Evolutionary conservation across 345 rosid species (phyloP).

Genomic region (Linum usitatissimum): DNA sequence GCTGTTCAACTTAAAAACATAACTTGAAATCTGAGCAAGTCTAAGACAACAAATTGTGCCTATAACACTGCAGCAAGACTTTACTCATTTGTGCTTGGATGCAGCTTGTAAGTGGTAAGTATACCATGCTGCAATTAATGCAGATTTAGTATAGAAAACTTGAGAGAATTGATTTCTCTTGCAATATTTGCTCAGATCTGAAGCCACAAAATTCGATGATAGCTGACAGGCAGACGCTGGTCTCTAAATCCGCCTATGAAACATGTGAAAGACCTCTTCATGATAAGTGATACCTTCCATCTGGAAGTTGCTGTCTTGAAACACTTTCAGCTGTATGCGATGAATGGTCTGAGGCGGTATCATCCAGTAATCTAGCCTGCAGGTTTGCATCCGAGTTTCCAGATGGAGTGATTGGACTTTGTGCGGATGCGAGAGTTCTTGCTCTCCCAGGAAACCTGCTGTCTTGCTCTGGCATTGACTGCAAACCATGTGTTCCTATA

Average conservation of each 20-base stretch:
- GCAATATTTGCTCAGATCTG: not conserved
- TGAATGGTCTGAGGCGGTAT: slow-evolving; percentile 27
- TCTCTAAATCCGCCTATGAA: slow-evolving; percentile 6
- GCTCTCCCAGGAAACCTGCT: slow-evolving; percentile 75
- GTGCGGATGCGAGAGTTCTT: slow-evolving; percentile 50
- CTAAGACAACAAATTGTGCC: not conserved
- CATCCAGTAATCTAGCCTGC: slow-evolving; percentile 72
- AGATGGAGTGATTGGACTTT: slow-evolving; percentile 29
- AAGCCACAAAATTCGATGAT: too few relatives aligned
- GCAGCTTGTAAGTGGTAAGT: not conserved
- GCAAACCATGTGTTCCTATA: slow-evolving; percentile 7
- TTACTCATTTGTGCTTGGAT: not conserved
- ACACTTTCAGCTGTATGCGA: slow-evolving; percentile 28
- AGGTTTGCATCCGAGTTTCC: slow-evolving; percentile 57
- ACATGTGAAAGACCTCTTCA: slow-evolving; percentile 11
- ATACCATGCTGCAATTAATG: not conserved
- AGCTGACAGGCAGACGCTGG: not conserved
- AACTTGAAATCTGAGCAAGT: not conserved
- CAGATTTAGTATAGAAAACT: not conserved
- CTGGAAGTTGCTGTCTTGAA: slow-evolving; percentile 26
- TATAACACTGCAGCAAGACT: not conserved
- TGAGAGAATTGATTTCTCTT: not conserved
- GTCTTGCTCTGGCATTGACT: slow-evolving; percentile 45
- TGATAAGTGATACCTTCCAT: slow-evolving; percentile 39
- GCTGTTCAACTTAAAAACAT: too few relatives aligned